Evolutionary conservation across 2,329 filamentous ascomycete genomes (phyloP), one percentile per base, ranked within the genome.

Genomic region (Monosporascus sp.): DNA sequence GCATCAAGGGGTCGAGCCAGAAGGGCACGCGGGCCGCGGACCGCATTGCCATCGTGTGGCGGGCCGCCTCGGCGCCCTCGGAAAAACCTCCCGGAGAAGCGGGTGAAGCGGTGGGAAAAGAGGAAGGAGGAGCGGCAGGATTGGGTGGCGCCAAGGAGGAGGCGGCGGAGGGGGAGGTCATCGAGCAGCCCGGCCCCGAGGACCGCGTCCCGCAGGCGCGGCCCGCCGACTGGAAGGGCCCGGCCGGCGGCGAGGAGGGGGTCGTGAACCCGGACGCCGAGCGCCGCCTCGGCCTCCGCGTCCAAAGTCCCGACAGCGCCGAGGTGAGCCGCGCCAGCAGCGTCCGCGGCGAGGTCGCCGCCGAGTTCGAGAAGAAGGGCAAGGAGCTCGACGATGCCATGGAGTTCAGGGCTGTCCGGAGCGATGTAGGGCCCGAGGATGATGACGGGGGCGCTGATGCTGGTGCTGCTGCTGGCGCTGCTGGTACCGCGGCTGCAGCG

Each of bases 11-110:
- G 1, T 92, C 88, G 5, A 84, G 79, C 22, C 81, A 85, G 35
- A 96, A 96, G 68, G 94, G 94, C 0, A 87, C 87, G 1, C 79
- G 86, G 44, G 90, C 89, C 0, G 83, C 96, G 8, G 93, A 99
- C 65, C 82, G 82, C 41, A 75, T 97, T 24, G 85, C 89, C 11
- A 88, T 97, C 0, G 86, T 96, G 0, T 99, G 94, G 94, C 83
- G 84, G 41, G 70, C 72, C 1, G 70, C 69, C 0, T 67, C 63
- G 3, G 60, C 66, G 0, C 64, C 62, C 0, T 60, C 55, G 0
- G 55, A 56, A 2, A 57, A 52, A 0, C 43, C 47, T 27, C 56
- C 68, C 38, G 57, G 62, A 1, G 58, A 58, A 24, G 60, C 57
- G 22, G 22, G 22, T 24, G 20, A 45, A 24, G 17, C 63, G 60